Evolutionary conservation across 2,329 filamentous ascomycete species (phyloP).

Genomic region (Penicillium sp.): DNA sequence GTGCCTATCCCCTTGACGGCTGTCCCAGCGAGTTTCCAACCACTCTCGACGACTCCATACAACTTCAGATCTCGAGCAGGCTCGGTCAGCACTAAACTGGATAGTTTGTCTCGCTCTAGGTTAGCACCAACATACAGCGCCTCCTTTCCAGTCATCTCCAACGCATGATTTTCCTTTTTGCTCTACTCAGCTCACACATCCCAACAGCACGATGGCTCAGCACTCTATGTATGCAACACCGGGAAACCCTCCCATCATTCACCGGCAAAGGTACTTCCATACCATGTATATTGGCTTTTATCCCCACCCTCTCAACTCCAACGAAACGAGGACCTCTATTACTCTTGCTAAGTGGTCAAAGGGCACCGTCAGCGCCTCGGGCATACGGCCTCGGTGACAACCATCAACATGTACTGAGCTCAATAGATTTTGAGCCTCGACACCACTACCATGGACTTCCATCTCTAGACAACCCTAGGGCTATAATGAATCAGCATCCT

Average conservation of each 20-base stretch:
- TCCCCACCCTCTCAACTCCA: background rate
- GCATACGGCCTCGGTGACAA: constrained; percentile 29
- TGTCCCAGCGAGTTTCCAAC: constrained; percentile 27
- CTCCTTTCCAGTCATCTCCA: background rate
- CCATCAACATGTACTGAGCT: constrained; percentile 23
- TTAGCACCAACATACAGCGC: constrained; percentile 26
- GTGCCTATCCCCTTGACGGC: constrained; percentile 30
- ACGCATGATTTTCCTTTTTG: background rate
- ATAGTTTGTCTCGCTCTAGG: constrained; percentile 35
- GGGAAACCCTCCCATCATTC: constrained; percentile 29
- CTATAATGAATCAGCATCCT: constrained; percentile 26
- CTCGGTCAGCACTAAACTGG: constrained; percentile 29
- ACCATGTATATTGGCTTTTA: constrained; percentile 7
- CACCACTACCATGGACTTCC: constrained; percentile 29
- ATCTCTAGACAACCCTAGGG: constrained; percentile 26
- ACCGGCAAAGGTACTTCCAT: constrained; percentile 37
- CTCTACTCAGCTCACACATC: constrained; percentile 21
- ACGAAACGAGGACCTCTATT: constrained; percentile 11
- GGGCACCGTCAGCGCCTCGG: constrained; percentile 28
- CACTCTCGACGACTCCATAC: constrained; percentile 29
- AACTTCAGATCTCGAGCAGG: constrained; percentile 29
- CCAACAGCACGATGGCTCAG: constrained; percentile 27
- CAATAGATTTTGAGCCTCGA: constrained; percentile 32
- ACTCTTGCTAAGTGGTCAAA: constrained; percentile 28
- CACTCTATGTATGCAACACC: constrained; percentile 31